These are phyloP conservation scores for Tulasnella sp. DNA, from an alignment of 768 basidiomycete species.

Conservation along the genomic window DNA sequence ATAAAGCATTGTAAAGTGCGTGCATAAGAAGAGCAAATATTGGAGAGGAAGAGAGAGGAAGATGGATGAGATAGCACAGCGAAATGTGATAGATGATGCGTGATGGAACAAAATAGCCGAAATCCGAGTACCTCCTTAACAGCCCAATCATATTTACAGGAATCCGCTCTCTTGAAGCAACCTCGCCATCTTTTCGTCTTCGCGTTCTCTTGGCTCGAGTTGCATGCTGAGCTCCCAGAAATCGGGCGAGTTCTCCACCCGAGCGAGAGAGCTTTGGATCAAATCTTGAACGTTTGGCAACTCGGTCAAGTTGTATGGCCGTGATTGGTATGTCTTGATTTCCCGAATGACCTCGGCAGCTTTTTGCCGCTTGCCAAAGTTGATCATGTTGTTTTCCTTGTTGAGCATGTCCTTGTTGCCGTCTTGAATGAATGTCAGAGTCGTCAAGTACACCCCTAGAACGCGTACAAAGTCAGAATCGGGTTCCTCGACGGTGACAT, in stretches of 20 bases:
- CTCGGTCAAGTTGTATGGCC: constrained; percentile 80
- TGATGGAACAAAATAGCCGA: not conserved
- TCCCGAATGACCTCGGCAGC: constrained; percentile 96
- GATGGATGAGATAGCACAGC: not conserved
- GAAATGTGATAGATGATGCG: not conserved
- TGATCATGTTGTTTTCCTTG: constrained; percentile 69
- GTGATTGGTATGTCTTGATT: constrained; percentile 94
- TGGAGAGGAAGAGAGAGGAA: not conserved
- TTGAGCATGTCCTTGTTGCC: constrained; percentile 86
- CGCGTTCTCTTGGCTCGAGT: constrained; percentile 90
- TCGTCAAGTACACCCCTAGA: constrained; percentile 92
- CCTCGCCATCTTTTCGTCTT: constrained; percentile 95
- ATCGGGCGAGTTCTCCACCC: constrained; percentile 63
- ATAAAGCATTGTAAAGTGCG: not conserved
- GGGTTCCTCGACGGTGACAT: constrained; percentile 21
- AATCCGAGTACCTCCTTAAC: not conserved
- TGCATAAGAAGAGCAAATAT: constrained; percentile 14
- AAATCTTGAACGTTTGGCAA: constrained; percentile 70
- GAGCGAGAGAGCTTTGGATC: constrained; percentile 76
- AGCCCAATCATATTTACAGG: constrained; percentile 49
- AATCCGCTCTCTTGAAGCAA: constrained; percentile 88
- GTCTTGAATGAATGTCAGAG: constrained; percentile 97
- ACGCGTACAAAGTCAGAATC: constrained; percentile 21
- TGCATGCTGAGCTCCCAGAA: constrained; percentile 84
- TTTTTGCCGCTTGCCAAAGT: constrained; percentile 94